Percentiles rank a stretch among this genome's conserved stretches.
Conservation (phyloP, 352 stramenopile species). For the Phytopythium boreale region DNA sequence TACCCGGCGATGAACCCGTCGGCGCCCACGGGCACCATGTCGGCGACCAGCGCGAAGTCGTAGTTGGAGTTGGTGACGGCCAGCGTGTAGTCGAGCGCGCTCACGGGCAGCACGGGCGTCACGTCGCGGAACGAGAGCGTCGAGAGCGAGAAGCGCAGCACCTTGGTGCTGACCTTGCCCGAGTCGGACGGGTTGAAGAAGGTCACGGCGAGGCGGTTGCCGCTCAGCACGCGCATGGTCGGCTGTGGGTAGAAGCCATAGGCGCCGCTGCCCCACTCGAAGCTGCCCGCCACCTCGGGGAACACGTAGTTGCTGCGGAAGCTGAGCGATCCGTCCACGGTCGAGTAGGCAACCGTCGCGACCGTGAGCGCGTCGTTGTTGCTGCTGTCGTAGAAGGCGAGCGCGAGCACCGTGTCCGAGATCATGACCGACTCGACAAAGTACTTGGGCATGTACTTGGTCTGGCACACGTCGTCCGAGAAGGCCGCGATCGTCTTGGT, state of each 20-base stretch:
- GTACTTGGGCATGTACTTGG: conserved; percentile 31
- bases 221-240: conserved; percentile 32
- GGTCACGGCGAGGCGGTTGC: conserved; percentile 54
- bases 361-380: conserved; percentile 63
- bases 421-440: conserved; percentile 44
- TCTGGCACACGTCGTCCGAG: conserved; percentile 34
- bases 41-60: conserved; percentile 31
- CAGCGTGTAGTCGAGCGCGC: conserved; percentile 30
- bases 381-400: conserved; percentile 50
- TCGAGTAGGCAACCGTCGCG: conserved; percentile 26
- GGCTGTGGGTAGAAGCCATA: conserved; percentile 42
- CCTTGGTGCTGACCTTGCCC: conserved; percentile 41
- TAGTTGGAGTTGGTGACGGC: conserved; percentile 6
- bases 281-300: conserved; percentile 32
- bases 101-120: conserved; percentile 46
- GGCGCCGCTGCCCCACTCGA: conserved; percentile 27
- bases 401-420: conserved; percentile 32
- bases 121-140: conserved; percentile 43
- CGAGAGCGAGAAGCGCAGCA: conserved; percentile 41
- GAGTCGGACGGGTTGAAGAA: conserved; percentile 56
- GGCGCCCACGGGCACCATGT: conserved; percentile 34
- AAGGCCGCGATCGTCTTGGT: conserved; percentile 24
- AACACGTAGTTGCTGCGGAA: conserved; percentile 55
- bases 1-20: conserved; percentile 49
- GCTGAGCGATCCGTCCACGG: conserved; percentile 16